Evolutionary conservation across 768 basidiomycete species (phyloP).

Genomic region (Dioszegia aurantiaca): DNA sequence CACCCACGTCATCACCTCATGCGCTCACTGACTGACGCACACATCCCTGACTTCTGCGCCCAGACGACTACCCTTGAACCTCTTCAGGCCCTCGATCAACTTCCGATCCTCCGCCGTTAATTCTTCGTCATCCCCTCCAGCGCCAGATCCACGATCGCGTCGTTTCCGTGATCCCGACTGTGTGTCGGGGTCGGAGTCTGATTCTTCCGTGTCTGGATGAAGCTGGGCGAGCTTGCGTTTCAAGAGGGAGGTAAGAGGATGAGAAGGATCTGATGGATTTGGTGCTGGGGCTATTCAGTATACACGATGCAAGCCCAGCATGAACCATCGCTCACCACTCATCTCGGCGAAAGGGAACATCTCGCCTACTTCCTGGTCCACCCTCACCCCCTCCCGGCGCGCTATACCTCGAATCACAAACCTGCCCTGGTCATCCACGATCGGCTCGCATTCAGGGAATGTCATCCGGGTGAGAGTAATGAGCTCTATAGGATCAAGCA

Average conservation of each 20-base stretch:
- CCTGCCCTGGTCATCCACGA: conserved; percentile 32
- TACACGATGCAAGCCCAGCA: background rate
- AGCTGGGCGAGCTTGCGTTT: conserved; percentile 29
- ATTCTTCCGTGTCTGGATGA: conserved; percentile 7
- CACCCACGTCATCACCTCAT: too few species aligned
- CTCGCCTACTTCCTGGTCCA: conserved; percentile 25
- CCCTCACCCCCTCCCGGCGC: conserved; percentile 29
- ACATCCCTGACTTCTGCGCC: conserved; percentile 38
- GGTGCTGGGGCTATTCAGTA: conserved; percentile 13
- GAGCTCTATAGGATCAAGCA: conserved; percentile 45
- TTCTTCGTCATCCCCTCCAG: background rate
- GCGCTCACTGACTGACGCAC: conserved; percentile 35
- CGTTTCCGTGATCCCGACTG: background rate
- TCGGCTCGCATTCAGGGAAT: conserved; percentile 37
- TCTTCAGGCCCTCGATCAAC: conserved; percentile 36
- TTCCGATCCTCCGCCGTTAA: conserved; percentile 31
- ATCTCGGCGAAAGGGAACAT: conserved; percentile 42
- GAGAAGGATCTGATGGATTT: conserved; percentile 22
- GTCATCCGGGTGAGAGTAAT: conserved; percentile 40
- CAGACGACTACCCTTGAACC: conserved; percentile 37
- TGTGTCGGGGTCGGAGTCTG: background rate
- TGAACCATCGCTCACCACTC: conserved; percentile 14
- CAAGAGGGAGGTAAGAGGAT: conserved; percentile 27
- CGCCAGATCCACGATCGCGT: background rate
- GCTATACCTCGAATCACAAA: conserved; percentile 42